A percentile compares a stretch with the other conserved stretches of the same genome.
Conservation (phyloP, 1,284 basidiomycete genomes). For the Malassezia restricta region DNA sequence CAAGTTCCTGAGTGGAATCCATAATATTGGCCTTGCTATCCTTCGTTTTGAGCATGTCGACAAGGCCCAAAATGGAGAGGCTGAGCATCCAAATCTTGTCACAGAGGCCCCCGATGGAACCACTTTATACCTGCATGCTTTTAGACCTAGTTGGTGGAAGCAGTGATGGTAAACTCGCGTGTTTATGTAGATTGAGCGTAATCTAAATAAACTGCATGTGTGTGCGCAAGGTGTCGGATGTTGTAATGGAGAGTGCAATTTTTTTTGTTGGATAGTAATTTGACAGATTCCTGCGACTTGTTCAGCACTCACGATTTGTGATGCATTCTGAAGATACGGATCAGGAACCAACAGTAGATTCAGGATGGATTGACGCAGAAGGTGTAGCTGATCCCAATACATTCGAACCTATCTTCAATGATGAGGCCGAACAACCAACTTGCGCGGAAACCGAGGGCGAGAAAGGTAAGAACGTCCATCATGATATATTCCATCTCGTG, state of each 20-base stretch:
- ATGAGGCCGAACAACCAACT: not conserved
- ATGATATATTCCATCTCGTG: slow-evolving; percentile 1
- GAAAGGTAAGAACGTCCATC: not conserved
- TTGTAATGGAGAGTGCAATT: not conserved
- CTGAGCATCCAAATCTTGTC: not conserved
- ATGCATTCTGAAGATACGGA: not conserved
- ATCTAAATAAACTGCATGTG: not conserved
- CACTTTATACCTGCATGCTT: not conserved
- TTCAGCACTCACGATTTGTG: not conserved
- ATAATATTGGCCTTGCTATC: slow-evolving; percentile 33
- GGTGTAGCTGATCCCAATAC: not conserved
- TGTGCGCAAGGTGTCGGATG: not conserved
- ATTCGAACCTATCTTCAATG: not conserved
- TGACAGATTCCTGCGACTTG: too few species aligned
- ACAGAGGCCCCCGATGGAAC: not conserved
- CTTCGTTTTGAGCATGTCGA: slow-evolving; percentile 34
- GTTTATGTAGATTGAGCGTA: not conserved
- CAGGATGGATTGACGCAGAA: not conserved
- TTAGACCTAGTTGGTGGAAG: not conserved
- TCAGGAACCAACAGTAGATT: not conserved
- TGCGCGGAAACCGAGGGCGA: not conserved
- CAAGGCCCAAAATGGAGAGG: not conserved
- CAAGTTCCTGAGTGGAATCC: slow-evolving; percentile 26
- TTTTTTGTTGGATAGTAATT: too few species aligned
- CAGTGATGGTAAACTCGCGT: too few species aligned